Base-by-base conservation (phyloP, 139 green algal species). In the Micractinium conductrix region DNA sequence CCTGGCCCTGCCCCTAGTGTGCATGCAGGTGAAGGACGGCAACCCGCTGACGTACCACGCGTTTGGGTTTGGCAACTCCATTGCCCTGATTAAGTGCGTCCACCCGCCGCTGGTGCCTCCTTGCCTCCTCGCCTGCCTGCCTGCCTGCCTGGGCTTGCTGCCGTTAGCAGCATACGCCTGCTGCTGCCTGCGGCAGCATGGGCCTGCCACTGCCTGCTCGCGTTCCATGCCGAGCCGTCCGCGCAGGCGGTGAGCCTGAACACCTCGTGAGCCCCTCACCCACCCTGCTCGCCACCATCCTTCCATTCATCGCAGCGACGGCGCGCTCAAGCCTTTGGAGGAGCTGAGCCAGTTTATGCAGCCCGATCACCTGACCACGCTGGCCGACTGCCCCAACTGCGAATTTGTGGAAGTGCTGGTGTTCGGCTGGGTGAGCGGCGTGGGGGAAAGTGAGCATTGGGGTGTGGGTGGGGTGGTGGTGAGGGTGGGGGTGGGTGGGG, bases 391-490 rank as follows among this genome's bases (percentile, higher is more conserved):
- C 10, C 19, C 50, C 37, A 85, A 86, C 65, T 78, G 73, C 71
- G 17, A 24, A 10, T 82, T 82, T 60, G 58, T 82, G 35, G 75
- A 81, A 37, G 37, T 19, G 28, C 58, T 82, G 24, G 58, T 82
- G 58, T 55, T 82, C n/a, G 76, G 76, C 43, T 82, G 76, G 76
- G 76, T 82, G 75, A 50, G 74, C 35, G 19, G 33, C 17, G 40
- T 19, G 24, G 35, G 10, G 30, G 5, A 74, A 74, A 24, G 68
- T 4, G 19, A 58, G 12, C 48, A 58, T 58, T 58, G 48, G 10
- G 48, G 48, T 14, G 14, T 58, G 48, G 48, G 48, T 58, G 48
- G 48, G 12, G 48, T 14, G 48, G 12, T 58, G 48, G 48, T 58
- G 48, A 10, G n/a, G n/a, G n/a, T n/a, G 10, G 48, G 48, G 48